Conservation (phyloP, 768 basidiomycete species). For the Coprinopsis marcescibilis region DNA sequence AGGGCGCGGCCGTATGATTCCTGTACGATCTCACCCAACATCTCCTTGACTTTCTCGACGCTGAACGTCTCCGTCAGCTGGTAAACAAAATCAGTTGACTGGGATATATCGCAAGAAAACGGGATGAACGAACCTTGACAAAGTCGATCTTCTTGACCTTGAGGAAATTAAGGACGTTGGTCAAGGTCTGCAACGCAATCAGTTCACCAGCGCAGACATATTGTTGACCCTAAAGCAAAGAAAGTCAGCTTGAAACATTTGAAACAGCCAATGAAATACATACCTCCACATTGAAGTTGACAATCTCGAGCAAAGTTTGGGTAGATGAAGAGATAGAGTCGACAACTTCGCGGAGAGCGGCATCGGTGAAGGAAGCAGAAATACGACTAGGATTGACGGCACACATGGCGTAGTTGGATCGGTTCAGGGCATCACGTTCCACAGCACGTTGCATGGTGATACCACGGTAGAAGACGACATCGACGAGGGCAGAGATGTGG, state of each 20-base stretch:
- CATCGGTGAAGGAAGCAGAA: constrained; percentile 89
- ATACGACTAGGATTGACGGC: constrained; percentile 98
- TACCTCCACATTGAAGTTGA: constrained; percentile 94
- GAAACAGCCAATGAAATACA: constrained; percentile 12
- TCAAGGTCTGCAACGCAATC: constrained; percentile 86
- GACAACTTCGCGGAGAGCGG: constrained; percentile 94
- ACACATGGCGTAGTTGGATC: constrained; percentile 98
- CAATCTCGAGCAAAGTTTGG: constrained; percentile 87
- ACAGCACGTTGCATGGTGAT: constrained; percentile 99
- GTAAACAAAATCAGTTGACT: constrained; percentile 7
- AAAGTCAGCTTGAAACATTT: constrained; percentile 7
- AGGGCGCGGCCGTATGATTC: constrained; percentile 71
- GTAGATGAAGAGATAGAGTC: constrained; percentile 79
- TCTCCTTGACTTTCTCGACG: constrained; percentile 92
- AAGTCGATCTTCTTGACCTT: constrained; percentile 97
- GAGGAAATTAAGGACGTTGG: constrained; percentile 93
- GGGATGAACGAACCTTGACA: constrained; percentile 60
- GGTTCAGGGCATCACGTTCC: constrained; percentile 87
- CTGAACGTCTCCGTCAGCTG: constrained; percentile 85
- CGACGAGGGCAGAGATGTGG: constrained; percentile 90
- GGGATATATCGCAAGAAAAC: background rate
- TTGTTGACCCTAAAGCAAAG: constrained; percentile 80
- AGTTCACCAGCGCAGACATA: constrained; percentile 99
- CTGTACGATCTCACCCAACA: constrained; percentile 88
- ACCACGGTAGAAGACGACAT: constrained; percentile 99